Evolutionary conservation across 345 rosid species (phyloP).

Genomic region (Rhizophora mangle): DNA sequence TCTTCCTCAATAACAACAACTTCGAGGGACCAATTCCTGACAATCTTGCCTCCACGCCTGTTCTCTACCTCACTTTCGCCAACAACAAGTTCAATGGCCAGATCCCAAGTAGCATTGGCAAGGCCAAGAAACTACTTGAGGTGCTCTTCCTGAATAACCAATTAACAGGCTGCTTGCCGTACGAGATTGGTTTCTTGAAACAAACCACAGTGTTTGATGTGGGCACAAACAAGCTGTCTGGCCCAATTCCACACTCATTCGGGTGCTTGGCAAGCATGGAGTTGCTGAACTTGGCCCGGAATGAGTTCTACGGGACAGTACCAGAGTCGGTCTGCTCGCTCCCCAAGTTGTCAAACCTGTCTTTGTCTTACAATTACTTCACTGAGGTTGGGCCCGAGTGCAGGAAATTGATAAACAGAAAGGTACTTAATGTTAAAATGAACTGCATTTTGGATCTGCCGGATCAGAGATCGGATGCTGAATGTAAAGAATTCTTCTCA

Average conservation of each 20-base stretch:
- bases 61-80: conserved; percentile 52
- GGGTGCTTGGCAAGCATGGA: conserved; percentile 42
- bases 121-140: conserved; percentile 34
- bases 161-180: conserved; percentile 51
- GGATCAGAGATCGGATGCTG: conserved; percentile 30
- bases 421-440: conserved; percentile 37
- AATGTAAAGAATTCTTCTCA: conserved; percentile 40
- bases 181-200: conserved; percentile 45
- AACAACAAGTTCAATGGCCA: conserved; percentile 45
- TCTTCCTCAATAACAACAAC: conserved; percentile 55
- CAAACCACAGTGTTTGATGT: conserved; percentile 39
- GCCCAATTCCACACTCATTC: conserved; percentile 55
- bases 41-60: conserved; percentile 43
- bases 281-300: conserved; percentile 36
- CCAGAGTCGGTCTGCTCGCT: conserved; percentile 52
- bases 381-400: conserved; percentile 54
- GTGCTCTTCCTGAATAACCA: conserved; percentile 49
- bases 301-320: conserved; percentile 40
- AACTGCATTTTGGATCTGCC: conserved; percentile 61
- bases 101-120: conserved; percentile 52
- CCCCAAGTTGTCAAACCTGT: conserved; percentile 28
- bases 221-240: conserved; percentile 40
- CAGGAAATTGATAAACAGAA: conserved; percentile 28
- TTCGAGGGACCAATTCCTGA: conserved; percentile 37
- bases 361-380: conserved; percentile 48